Conservation (phyloP, 148 eudicot genomes). For the Spergularia marina region DNA sequence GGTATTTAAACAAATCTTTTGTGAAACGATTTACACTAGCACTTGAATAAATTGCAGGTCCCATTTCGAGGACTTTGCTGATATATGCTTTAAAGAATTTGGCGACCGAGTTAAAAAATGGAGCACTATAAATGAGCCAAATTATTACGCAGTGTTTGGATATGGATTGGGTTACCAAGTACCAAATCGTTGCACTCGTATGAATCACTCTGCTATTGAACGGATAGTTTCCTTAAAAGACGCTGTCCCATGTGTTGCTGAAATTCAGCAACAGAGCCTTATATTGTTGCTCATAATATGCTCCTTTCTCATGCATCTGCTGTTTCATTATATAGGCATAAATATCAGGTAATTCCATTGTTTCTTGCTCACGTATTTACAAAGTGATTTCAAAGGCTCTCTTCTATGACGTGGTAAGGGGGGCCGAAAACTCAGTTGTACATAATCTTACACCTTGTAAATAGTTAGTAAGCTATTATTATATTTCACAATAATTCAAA, state of each 20-base stretch:
- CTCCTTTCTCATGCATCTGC: slow-evolving; percentile 17
- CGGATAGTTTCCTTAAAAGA: too few relatives aligned
- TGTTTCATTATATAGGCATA: neutral
- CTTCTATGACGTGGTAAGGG: too few relatives aligned
- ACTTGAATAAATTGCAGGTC: neutral
- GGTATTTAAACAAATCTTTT: too few relatives aligned
- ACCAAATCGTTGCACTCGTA: neutral
- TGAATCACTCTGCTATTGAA: neutral
- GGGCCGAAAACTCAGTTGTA: too few relatives aligned
- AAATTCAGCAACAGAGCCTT: slow-evolving; percentile 9
- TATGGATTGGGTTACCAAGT: neutral
- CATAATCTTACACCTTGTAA: too few relatives aligned
- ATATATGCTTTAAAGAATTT: slow-evolving; percentile 16
- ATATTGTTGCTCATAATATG: slow-evolving; percentile 15
- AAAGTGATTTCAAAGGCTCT: too few relatives aligned
- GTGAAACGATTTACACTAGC: too few relatives aligned
- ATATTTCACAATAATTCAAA: neutral
- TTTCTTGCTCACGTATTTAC: neutral
- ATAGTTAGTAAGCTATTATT: too few relatives aligned
- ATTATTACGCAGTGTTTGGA: slow-evolving; percentile 4
- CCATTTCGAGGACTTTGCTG: slow-evolving; percentile 12
- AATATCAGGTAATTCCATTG: slow-evolving; percentile 9
- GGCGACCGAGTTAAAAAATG: slow-evolving; percentile 17
- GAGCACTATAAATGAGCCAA: slow-evolving; percentile 12
- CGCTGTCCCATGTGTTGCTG: neutral